A percentile compares a stretch with the other conserved stretches of the same genome.
phyloP scores from a whole-genome alignment of 2,329 filamentous ascomycete species.

The Hypoxylon sp. region DNA sequence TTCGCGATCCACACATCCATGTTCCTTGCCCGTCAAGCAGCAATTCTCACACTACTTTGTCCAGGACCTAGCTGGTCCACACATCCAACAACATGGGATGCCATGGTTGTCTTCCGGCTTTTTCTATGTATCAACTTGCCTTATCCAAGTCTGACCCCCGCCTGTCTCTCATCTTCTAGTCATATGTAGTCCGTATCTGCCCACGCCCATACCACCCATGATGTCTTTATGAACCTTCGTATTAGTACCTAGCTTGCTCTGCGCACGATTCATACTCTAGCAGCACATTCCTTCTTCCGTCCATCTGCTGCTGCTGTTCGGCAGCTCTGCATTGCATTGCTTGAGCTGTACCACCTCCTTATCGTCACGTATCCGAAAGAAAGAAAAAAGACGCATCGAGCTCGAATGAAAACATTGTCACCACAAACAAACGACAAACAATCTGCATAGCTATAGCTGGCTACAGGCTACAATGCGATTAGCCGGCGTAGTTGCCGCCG shows the following conservation, averaged over 20 bases:
- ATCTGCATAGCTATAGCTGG: slow-evolving; percentile 23
- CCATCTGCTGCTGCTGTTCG: slow-evolving; percentile 38
- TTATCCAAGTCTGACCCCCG: slow-evolving; percentile 13
- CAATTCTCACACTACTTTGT: slow-evolving; percentile 2
- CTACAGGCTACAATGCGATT: slow-evolving; percentile 44
- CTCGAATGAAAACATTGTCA: slow-evolving; percentile 21
- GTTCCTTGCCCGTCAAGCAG: neutral
- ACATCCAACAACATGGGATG: slow-evolving; percentile 20
- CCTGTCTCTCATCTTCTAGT: slow-evolving; percentile 3
- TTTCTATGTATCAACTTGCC: slow-evolving; percentile 17
- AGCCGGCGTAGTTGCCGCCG: slow-evolving; percentile 38
- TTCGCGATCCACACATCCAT: slow-evolving; percentile 34
- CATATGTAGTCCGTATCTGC: slow-evolving; percentile 16
- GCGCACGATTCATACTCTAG: neutral
- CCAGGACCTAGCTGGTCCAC: slow-evolving; percentile 14
- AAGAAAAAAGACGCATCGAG: slow-evolving; percentile 24
- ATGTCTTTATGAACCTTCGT: slow-evolving; percentile 27
- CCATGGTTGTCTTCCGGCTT: slow-evolving; percentile 17
- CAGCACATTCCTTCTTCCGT: slow-evolving; percentile 5
- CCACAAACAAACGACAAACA: slow-evolving; percentile 9
- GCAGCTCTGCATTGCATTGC: slow-evolving; percentile 32
- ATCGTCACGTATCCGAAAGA: slow-evolving; percentile 11
- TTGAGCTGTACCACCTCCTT: slow-evolving; percentile 19
- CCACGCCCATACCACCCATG: slow-evolving; percentile 34
- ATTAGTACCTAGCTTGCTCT: slow-evolving; percentile 28